These are phyloP conservation scores for Abrus precatorius DNA, from an alignment of 306 rosid genomes.

Conservation along the genomic window DNA sequence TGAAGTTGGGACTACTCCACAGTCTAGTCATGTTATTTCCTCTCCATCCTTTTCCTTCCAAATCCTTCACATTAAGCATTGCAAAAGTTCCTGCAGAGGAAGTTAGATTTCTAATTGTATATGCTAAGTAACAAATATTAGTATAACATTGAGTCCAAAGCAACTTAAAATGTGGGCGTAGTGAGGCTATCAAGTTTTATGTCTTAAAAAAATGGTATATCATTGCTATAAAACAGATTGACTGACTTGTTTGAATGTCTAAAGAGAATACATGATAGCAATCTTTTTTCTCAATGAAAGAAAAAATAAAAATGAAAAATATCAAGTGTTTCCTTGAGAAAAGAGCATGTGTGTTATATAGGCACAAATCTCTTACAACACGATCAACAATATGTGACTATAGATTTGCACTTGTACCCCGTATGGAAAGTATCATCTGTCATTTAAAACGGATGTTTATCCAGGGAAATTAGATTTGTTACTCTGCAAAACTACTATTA, in stretches of 20 bases:
- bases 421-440: neutral
- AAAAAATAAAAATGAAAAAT: neutral
- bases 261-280: neutral
- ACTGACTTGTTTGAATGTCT: constrained; percentile 22
- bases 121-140: neutral
- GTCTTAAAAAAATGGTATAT: neutral
- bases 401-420: constrained; percentile 7
- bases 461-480: neutral
- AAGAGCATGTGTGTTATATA: neutral
- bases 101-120: neutral
- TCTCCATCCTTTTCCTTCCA: neutral
- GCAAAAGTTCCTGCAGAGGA: neutral
- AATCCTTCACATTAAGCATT: constrained; percentile 9
- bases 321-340: neutral
- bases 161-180: neutral
- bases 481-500: neutral
- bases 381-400: neutral
- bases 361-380: neutral
- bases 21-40: neutral
- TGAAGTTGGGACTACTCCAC: neutral
- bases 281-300: constrained; percentile 5
- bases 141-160: neutral
- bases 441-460: neutral
- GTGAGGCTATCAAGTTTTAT: neutral
- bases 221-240: neutral